These are phyloP conservation scores for Euryodendron excelsum DNA, from an alignment of 148 eudicot species.

Conservation along the genomic window DNA sequence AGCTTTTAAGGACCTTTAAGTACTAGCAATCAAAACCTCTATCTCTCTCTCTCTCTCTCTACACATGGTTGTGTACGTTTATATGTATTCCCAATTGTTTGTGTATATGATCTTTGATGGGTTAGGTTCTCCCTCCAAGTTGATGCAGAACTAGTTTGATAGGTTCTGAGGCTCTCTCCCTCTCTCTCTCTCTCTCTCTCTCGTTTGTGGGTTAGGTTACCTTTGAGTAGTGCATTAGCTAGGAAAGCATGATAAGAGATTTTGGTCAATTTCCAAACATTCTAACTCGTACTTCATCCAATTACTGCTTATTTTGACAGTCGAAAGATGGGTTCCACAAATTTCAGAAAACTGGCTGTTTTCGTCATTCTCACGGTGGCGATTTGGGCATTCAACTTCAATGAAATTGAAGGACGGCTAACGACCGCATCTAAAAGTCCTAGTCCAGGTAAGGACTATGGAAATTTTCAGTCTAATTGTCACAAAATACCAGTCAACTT, in stretches of 20 bases:
- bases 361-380: neutral
- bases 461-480: no score
- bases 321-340: neutral
- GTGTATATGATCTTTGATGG: neutral
- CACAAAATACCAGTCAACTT: no score
- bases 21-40: neutral
- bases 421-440: neutral
- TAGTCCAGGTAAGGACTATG: neutral
- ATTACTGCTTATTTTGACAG: conserved; percentile 8
- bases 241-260: neutral
- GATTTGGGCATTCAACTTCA: neutral
- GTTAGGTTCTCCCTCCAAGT: neutral
- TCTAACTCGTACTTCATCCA: neutral
- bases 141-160: neutral
- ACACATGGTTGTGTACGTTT: no score
- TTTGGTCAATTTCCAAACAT: neutral
- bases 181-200: neutral
- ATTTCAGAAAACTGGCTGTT: neutral
- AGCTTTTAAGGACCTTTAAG: neutral
- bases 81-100: no score
- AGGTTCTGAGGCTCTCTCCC: neutral
- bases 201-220: neutral
- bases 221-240: neutral
- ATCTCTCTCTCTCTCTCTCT: neutral
- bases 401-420: conserved; percentile 2